Conservation (phyloP, 2,329 filamentous ascomycete species). For the Hymenoscyphus infarciens region DNA sequence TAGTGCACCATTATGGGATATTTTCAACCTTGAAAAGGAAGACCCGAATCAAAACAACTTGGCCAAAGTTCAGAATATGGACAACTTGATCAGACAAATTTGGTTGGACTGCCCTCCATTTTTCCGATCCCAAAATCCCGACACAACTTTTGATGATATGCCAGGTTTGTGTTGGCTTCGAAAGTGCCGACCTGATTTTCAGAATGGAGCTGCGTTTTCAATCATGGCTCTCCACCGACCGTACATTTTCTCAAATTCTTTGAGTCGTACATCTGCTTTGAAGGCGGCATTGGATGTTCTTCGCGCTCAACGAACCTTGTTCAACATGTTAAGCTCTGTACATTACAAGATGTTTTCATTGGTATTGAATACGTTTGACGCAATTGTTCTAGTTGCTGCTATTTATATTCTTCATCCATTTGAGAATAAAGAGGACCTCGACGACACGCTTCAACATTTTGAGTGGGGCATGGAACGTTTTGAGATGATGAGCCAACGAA, state of each 20-base stretch:
- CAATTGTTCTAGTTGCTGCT: constrained; percentile 57
- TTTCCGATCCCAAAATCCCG: constrained; percentile 53
- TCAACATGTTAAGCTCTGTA: constrained; percentile 44
- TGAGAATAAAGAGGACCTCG: constrained; percentile 48
- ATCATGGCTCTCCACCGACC: constrained; percentile 59
- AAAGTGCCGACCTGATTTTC: constrained; percentile 46
- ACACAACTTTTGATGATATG: constrained; percentile 53
- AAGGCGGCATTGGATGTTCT: constrained; percentile 54
- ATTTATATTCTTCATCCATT: constrained; percentile 59
- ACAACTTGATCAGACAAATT: constrained; percentile 47
- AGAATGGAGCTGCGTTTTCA: constrained; percentile 47
- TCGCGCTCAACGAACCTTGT: constrained; percentile 51
- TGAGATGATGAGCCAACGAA: constrained; percentile 51
- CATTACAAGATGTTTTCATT: constrained; percentile 53
- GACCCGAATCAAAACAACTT: constrained; percentile 54
- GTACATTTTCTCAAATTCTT: constrained; percentile 55
- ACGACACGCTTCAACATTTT: constrained; percentile 51
- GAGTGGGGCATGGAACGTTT: constrained; percentile 58
- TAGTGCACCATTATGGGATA: constrained; percentile 47
- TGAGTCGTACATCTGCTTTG: constrained; percentile 53
- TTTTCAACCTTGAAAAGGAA: constrained; percentile 50
- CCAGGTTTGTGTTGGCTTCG: constrained; percentile 52
- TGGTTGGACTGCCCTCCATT: constrained; percentile 48
- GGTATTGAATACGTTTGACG: constrained; percentile 63
- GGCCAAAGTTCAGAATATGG: constrained; percentile 50